Base-by-base conservation (phyloP, 768 basidiomycete species). In the Wakefieldia striispora region DNA sequence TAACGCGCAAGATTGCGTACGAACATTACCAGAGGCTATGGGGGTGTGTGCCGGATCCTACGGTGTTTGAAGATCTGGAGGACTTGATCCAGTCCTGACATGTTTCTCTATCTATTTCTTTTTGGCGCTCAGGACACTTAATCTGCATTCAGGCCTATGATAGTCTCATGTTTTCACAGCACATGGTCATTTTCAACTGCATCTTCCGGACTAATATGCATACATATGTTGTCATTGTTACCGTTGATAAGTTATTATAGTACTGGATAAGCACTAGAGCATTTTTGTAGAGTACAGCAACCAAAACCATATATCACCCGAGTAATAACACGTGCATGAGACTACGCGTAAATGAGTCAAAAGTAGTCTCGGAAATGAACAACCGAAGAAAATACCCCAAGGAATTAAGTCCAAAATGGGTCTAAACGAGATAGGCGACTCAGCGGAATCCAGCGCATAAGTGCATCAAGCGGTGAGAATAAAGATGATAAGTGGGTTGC, bases 11-110 rank as follows among this genome's bases (percentile, higher is more conserved):
- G 8, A 47, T 58, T 36, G 56, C 53, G n/a, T 33, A 54, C 21
- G 44, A 43, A 4, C 52, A 56, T 24, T 68, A 67, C 44, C 53
- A 53, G 36, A 53, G 33, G 16, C 51, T 66, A 38, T 70, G 69
- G 68, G 66, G 61, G 3, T 50, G 49, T 21, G 27, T 6, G 20
- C 62, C 64, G 2, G 31, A 53, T 7, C 23, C 38, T 26, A 42
- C 33, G 11, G 29, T 64, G n/a, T 45, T 33, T n/a, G 42, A 49
- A 39, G 24, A 40, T 24, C 43, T 37, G 2, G 36, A 41, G 19
- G 31, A n/a, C 35, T 47, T 62, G 24, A 12, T 36, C 36, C 35
- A 40, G 27, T 17, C 40, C 19, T 17, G 35, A 56, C 48, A 40
- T 29, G 1, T 43, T 36, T 21, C n/a, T 55, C 8, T 1, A 17